Evolutionary conservation across 108 stramenopile species (phyloP).

Genomic region (Schizochytrium sp.): DNA sequence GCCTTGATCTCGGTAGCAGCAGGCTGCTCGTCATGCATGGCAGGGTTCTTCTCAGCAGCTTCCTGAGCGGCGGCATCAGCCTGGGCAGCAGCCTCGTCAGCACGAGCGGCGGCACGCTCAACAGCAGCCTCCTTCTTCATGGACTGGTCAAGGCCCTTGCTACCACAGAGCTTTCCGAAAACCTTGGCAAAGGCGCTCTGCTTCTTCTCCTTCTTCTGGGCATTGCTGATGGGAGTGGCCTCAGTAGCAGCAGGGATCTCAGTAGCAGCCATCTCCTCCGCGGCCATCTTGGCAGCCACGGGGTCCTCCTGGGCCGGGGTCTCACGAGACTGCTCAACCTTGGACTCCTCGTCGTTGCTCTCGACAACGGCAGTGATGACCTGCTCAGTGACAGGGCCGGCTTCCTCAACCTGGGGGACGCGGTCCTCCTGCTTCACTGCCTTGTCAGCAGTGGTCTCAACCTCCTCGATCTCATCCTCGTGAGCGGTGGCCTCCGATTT

Average conservation of each 20-base stretch:
- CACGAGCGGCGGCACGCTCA: background rate
- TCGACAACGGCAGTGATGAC: slow-evolving; percentile 3
- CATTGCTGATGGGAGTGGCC: background rate
- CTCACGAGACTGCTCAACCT: slow-evolving; percentile 19
- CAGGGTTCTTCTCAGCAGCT: slow-evolving; percentile 34
- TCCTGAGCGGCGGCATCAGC: slow-evolving; percentile 17
- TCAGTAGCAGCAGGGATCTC: background rate
- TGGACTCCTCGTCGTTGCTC: background rate
- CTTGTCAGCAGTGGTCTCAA: background rate
- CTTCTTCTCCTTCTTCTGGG: slow-evolving; percentile 24
- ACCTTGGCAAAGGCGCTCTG: slow-evolving; percentile 43
- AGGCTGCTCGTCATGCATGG: slow-evolving; percentile 25
- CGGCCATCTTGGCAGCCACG: slow-evolving; percentile 47
- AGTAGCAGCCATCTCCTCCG: background rate
- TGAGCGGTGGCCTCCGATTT: background rate
- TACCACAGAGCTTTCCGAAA: slow-evolving; percentile 25
- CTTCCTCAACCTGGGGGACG: background rate
- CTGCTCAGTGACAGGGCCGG: background rate
- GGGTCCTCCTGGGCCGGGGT: slow-evolving; percentile 17
- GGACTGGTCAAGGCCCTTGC: slow-evolving; percentile 21
- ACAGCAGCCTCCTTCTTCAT: background rate
- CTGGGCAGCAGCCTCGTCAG: background rate
- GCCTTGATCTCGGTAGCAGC: background rate
- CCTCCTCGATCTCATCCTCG: background rate
- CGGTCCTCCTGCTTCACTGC: slow-evolving; percentile 8